A percentile compares a stretch with the other conserved stretches of the same genome.
These are phyloP conservation scores for Aspergillus ustus DNA, from an alignment of 2,329 filamentous ascomycete species.

Conservation along the genomic window DNA sequence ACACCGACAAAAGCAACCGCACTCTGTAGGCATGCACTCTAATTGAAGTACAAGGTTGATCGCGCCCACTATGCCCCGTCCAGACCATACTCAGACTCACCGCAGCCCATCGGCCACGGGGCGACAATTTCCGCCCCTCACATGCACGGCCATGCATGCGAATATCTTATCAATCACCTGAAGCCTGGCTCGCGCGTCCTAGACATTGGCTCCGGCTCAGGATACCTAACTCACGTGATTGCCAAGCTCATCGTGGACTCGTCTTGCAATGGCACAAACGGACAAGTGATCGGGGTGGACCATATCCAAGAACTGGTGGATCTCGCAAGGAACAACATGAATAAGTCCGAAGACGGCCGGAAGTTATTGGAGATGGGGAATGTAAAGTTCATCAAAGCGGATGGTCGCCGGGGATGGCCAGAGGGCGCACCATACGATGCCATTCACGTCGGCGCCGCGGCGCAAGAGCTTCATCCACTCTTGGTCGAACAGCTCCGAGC, in stretches of 20 bases:
- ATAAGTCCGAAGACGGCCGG: conserved; percentile 63
- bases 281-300: conserved; percentile 71
- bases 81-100: conserved; percentile 73
- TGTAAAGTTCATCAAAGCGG: conserved; percentile 74
- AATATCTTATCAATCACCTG: conserved; percentile 64
- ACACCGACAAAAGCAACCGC: not conserved
- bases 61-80: conserved; percentile 79
- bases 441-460: conserved; percentile 93
- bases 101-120: conserved; percentile 68
- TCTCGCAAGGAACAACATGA: conserved; percentile 68
- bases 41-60: conserved; percentile 67
- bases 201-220: conserved; percentile 76
- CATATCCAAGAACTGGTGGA: conserved; percentile 70
- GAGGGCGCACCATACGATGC: conserved; percentile 75
- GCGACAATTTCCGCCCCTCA: conserved; percentile 76
- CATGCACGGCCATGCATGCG: conserved; percentile 71
- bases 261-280: conserved; percentile 36
- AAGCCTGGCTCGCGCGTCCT: conserved; percentile 62
- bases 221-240: conserved; percentile 86
- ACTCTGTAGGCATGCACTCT: conserved; percentile 7
- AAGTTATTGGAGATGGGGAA: conserved; percentile 65
- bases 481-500: conserved; percentile 76
- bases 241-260: conserved; percentile 68
- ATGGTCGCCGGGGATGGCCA: conserved; percentile 71
- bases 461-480: conserved; percentile 70